These are phyloP conservation scores for Sungouiella thailandica DNA, from an alignment of 805 yeast species.

Conservation along the genomic window DNA sequence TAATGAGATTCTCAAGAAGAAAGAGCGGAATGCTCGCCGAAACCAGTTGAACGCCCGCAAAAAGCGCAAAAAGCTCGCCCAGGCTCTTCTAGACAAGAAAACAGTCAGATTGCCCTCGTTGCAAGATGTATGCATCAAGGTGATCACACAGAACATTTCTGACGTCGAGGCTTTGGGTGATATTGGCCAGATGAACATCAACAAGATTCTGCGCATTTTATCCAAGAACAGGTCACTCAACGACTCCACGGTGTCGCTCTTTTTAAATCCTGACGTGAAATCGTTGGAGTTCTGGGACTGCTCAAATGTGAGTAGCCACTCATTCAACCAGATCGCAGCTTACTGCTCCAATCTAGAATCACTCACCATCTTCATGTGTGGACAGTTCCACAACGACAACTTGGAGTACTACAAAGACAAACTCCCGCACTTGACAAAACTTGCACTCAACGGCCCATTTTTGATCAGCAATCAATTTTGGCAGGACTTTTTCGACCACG, in stretches of 20 bases:
- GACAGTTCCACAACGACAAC: constrained; percentile 78
- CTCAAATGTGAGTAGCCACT: constrained; percentile 63
- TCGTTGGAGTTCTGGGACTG: constrained; percentile 87
- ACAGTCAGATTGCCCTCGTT: constrained; percentile 61
- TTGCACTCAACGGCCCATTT: constrained; percentile 87
- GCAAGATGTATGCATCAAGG: constrained; percentile 75
- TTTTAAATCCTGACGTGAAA: constrained; percentile 56
- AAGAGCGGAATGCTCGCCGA: constrained; percentile 42
- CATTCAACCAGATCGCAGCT: constrained; percentile 66
- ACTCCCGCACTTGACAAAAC: constrained; percentile 45
- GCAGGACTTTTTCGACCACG: constrained; percentile 63
- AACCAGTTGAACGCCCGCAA: constrained; percentile 64
- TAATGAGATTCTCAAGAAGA: constrained; percentile 36
- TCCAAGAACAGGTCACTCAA: constrained; percentile 78
- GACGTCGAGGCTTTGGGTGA: constrained; percentile 83
- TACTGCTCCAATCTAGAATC: constrained; percentile 69
- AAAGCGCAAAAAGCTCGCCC: constrained; percentile 74
- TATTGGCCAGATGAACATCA: constrained; percentile 68
- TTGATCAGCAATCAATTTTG: constrained; percentile 71
- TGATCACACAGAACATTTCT: constrained; percentile 61
- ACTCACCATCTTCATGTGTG: constrained; percentile 84
- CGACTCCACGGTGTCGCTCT: constrained; percentile 66
- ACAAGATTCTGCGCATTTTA: constrained; percentile 68
- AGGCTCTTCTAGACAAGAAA: constrained; percentile 72
- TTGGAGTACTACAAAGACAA: constrained; percentile 58